Evolutionary conservation across 495 filamentous ascomycete species (phyloP).

Genomic region (Clavariopsis aquatica): DNA sequence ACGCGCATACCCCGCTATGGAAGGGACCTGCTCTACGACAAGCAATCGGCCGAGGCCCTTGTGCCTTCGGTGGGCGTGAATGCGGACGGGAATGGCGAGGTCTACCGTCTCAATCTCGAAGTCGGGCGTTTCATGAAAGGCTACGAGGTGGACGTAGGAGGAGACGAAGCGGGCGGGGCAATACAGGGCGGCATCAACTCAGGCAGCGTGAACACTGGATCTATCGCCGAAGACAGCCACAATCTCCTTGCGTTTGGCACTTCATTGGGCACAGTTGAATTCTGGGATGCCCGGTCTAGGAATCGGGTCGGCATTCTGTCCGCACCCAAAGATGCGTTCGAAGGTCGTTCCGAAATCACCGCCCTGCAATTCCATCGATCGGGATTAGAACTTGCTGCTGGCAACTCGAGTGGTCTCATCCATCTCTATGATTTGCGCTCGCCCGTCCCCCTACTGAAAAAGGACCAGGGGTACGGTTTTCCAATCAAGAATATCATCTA

Average conservation of each 20-base stretch:
- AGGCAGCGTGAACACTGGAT: constrained; percentile 84
- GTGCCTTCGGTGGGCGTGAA: constrained; percentile 87
- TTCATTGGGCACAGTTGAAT: constrained; percentile 91
- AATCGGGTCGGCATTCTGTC: constrained; percentile 74
- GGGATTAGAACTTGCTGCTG: constrained; percentile 84
- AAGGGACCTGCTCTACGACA: constrained; percentile 82
- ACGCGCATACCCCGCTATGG: constrained; percentile 90
- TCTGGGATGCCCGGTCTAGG: constrained; percentile 87
- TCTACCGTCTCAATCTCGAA: constrained; percentile 90
- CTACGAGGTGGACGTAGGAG: constrained; percentile 80
- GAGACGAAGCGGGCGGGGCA: constrained; percentile 70
- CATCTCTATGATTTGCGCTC: constrained; percentile 91
- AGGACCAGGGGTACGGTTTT: constrained; percentile 95
- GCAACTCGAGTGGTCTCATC: constrained; percentile 83
- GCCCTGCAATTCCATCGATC: constrained; percentile 82
- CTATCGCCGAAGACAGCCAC: constrained; percentile 87
- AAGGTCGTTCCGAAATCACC: constrained; percentile 71
- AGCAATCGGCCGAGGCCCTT: constrained; percentile 81
- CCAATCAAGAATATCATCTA: constrained; percentile 88
- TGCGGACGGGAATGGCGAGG: constrained; percentile 80
- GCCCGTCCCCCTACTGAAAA: constrained; percentile 77
- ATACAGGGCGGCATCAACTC: constrained; percentile 80
- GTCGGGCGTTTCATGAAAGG: constrained; percentile 83
- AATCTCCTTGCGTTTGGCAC: constrained; percentile 93
- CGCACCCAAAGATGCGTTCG: constrained; percentile 45